Evolutionary conservation across 495 filamentous ascomycete genomes (phyloP), one percentile per base, ranked within the genome.

Genomic region (Penicillium soppii): DNA sequence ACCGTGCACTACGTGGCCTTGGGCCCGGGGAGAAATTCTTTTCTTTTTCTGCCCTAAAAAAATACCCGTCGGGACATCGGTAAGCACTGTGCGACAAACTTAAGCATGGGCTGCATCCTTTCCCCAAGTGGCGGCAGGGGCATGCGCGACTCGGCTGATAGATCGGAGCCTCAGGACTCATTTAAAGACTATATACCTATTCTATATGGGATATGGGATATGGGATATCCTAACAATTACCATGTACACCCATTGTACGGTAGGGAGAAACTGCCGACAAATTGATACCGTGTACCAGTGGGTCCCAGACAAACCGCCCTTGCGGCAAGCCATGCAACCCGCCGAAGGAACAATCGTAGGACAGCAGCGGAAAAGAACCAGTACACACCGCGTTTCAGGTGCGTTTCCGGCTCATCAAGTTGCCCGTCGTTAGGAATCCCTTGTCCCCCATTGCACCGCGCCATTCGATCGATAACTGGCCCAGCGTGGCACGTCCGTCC

Each of bases 401-500:
- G 60, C 78, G 74, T 63, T 70, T 77, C 58, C 79, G 72, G 47
- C 78, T 83, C 35, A 89, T 83, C 51, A 98, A 68, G 75, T 86
- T 92, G 19, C 91, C 91, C 15, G 94, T 98, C 27, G 82, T 88
- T 59, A 98, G 74, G 59, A 85, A 89, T 5, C 94, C 94, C 54
- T 83, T 80, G 71, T 95, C 92, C 3, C 94, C 94, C 88, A 96
- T 92, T 49, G 87, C 80, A 43, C 86, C 85, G 50, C 91, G 76
- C 94, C 94, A 98, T 53, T 89, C 84, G 36, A 98, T 85, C 30
- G 82, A 85, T 56, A 98, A 70, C 45, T 94, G 85, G 23, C 94
- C 94, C 53, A 98, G 77, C 5, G 83, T 75, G 17, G 86, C 69
- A 57, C 81, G 77, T 20, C 81, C 85, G 57, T 85, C 82, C 37